Evolutionary conservation across 129 eudicot species (phyloP).

Genomic region (Gnaphalium uliginosum): DNA sequence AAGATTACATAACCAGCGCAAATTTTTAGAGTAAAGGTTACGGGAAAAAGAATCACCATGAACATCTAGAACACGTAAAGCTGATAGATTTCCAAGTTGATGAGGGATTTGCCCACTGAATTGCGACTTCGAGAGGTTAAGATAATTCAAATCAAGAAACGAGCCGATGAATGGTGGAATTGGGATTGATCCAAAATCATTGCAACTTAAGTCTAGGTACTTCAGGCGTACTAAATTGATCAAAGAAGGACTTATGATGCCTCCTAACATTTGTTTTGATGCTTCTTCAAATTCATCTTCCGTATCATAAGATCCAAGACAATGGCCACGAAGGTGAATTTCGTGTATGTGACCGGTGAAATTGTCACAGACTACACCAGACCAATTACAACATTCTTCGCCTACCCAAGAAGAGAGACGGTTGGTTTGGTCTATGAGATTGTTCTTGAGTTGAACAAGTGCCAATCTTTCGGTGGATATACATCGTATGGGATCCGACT

Average conservation of each 20-base stretch:
- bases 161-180: slow-evolving; percentile 20
- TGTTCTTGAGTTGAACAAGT: slow-evolving; percentile 13
- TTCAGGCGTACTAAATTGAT: background rate
- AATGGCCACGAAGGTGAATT: slow-evolving; percentile 17
- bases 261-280: slow-evolving; percentile 6
- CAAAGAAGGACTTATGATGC: slow-evolving; percentile 12
- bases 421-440: slow-evolving; percentile 19
- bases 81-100: slow-evolving; percentile 16
- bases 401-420: slow-evolving; percentile 26
- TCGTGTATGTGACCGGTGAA: slow-evolving; percentile 12
- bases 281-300: background rate
- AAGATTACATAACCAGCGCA: slow-evolving; percentile 10
- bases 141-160: slow-evolving; percentile 4
- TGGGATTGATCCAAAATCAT: background rate
- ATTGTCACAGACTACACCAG: slow-evolving; percentile 16
- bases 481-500: slow-evolving; percentile 1
- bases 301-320: background rate
- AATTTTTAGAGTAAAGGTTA: slow-evolving; percentile 1
- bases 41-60: background rate
- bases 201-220: slow-evolving; percentile 11
- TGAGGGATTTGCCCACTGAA: slow-evolving; percentile 21
- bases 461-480: slow-evolving; percentile 9
- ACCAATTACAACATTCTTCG: slow-evolving; percentile 21
- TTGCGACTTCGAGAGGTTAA: slow-evolving; percentile 18
- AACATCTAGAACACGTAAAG: slow-evolving; percentile 11